Evolutionary conservation across 371 early-diverging fungal species (phyloP).

Genomic region (Mortierella sp.): DNA sequence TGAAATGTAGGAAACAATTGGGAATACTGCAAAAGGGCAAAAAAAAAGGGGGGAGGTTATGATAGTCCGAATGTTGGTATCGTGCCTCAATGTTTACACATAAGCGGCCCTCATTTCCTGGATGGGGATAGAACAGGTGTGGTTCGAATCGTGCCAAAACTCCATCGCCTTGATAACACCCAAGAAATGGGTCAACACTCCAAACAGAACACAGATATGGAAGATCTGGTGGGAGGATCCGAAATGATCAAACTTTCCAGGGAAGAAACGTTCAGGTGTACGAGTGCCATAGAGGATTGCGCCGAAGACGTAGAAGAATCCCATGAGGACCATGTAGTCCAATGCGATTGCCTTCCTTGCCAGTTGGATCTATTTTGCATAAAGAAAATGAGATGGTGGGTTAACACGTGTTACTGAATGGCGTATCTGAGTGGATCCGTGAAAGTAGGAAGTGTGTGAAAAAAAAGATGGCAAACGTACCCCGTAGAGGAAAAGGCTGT

Average conservation of each 20-base stretch:
- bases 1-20: neutral
- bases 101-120: slow-evolving; percentile 27
- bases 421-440: neutral
- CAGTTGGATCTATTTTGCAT: slow-evolving; percentile 44
- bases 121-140: slow-evolving; percentile 46
- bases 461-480: slow-evolving; percentile 58
- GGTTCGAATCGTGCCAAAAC: slow-evolving; percentile 58
- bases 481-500: slow-evolving; percentile 79
- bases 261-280: slow-evolving; percentile 72
- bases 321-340: slow-evolving; percentile 78
- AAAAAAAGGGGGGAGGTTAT: neutral
- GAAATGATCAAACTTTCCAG: slow-evolving; percentile 71
- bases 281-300: slow-evolving; percentile 87
- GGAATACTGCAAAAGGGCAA: no score
- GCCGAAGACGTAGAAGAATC: slow-evolving; percentile 82
- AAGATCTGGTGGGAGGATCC: slow-evolving; percentile 94
- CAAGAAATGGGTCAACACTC: slow-evolving; percentile 81
- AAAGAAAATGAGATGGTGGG: neutral
- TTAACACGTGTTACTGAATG: neutral
- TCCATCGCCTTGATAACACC: slow-evolving; percentile 81
- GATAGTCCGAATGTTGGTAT: neutral
- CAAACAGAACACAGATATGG: slow-evolving; percentile 88
- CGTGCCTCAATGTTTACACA: neutral
- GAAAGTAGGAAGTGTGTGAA: neutral
- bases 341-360: slow-evolving; percentile 73